These are phyloP conservation scores for Linnemannia exigua DNA, from an alignment of 192 early-diverging fungal genomes.

Conservation along the genomic window DNA sequence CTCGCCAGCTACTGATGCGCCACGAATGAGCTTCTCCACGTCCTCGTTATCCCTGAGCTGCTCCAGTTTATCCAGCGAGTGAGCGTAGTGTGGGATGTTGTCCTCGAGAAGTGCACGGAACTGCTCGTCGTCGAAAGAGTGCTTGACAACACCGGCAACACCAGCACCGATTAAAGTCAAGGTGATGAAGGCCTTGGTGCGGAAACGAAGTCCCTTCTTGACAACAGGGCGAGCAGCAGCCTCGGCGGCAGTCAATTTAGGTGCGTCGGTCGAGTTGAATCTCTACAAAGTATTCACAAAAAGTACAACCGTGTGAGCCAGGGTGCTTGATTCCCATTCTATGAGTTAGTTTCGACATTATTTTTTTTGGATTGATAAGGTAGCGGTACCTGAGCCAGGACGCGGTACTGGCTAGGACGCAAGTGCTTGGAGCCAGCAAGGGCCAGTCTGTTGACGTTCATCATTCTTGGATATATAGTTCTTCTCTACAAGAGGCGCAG, in stretches of 20 bases:
- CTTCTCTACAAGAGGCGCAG: neutral
- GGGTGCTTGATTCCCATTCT: neutral
- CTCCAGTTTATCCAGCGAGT: conserved; percentile 50
- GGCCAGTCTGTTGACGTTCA: conserved; percentile 50
- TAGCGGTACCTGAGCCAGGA: conserved; percentile 39
- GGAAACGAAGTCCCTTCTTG: conserved; percentile 50
- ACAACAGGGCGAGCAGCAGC: conserved; percentile 20
- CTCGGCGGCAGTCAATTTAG: conserved; percentile 36
- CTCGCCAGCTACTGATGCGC: conserved; percentile 15
- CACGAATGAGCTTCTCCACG: conserved; percentile 20
- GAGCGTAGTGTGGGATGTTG: conserved; percentile 49
- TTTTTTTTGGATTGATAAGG: neutral
- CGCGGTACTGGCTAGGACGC: conserved; percentile 54
- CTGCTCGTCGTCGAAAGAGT: conserved; percentile 44
- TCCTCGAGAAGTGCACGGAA: conserved; percentile 47
- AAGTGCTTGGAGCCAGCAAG: conserved; percentile 44
- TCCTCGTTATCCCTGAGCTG: conserved; percentile 56
- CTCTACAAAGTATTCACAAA: conserved; percentile 15
- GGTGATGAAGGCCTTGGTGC: conserved; percentile 51
- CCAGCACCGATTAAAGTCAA: conserved; percentile 48
- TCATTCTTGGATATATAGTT: conserved; percentile 17
- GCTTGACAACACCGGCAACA: conserved; percentile 51
- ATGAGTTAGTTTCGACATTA: too few relatives aligned
- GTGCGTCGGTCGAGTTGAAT: conserved; percentile 49
- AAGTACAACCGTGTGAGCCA: neutral